phyloP scores from a whole-genome alignment of 768 basidiomycete species.

The Boletus speciosus region DNA sequence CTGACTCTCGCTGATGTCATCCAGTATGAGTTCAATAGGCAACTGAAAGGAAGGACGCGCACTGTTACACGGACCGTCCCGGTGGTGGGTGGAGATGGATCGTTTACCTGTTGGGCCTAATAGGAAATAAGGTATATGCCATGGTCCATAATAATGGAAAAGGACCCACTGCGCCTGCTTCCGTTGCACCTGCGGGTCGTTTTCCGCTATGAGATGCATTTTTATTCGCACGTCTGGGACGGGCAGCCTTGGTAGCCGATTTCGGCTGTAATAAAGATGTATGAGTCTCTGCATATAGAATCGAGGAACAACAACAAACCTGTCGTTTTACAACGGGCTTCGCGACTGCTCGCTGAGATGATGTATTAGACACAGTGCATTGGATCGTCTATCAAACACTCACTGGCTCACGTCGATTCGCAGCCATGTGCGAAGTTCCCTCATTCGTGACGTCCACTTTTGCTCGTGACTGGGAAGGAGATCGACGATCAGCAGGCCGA shows the following conservation, averaged over 20 bases:
- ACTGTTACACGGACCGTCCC: background rate
- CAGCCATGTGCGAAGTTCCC: background rate
- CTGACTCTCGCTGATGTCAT: background rate
- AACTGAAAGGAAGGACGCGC: background rate
- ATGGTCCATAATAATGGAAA: background rate
- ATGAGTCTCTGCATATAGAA: background rate
- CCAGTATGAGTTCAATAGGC: background rate
- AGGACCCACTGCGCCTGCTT: background rate
- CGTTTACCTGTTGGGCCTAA: background rate
- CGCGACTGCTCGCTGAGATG: background rate
- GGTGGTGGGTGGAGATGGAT: background rate
- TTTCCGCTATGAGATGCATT: background rate
- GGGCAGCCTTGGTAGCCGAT: background rate
- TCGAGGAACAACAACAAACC: background rate
- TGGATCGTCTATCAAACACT: background rate
- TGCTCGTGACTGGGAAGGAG: background rate
- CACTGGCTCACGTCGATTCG: background rate
- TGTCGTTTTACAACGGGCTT: background rate
- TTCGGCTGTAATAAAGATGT: background rate
- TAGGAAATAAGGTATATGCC: accelerated
- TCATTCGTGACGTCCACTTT: background rate
- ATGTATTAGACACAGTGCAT: background rate
- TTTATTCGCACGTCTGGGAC: background rate
- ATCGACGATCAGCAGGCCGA: background rate
- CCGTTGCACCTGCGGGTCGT: accelerated